Conservation (phyloP, 345 rosid genomes). For the Turnera subulata region DNA sequence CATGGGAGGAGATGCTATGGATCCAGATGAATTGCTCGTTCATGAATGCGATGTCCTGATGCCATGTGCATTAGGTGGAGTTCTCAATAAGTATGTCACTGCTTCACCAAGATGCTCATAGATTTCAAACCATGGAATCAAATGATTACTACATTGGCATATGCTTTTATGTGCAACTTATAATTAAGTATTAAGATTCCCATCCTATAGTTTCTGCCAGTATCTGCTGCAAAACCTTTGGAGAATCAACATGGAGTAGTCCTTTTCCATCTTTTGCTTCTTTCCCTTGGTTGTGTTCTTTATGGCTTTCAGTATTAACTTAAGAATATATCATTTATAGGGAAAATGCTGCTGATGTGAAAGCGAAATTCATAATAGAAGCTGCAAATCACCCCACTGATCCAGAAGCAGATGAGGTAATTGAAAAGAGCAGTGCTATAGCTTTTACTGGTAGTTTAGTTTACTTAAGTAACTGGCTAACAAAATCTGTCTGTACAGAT, state of each 20-base stretch:
- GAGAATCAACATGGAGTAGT: too few relatives aligned
- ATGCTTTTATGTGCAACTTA: too few relatives aligned
- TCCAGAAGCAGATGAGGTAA: conserved; percentile 97
- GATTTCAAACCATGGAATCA: too few relatives aligned
- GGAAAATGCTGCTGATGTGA: conserved; percentile 88
- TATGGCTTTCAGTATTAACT: neutral
- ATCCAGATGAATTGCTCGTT: conserved; percentile 53
- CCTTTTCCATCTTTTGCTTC: neutral
- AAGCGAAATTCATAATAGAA: conserved; percentile 90
- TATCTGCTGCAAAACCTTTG: too few relatives aligned
- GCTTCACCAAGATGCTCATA: too few relatives aligned
- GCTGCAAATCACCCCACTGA: conserved; percentile 99
- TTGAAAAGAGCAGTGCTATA: neutral
- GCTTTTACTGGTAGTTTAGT: neutral
- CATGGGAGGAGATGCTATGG: conserved; percentile 69
- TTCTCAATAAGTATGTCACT: conserved; percentile 61
- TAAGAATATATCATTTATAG: conserved; percentile 28
- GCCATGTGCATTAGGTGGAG: conserved; percentile 97
- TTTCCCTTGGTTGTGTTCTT: too few relatives aligned
- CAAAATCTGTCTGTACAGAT: too few relatives aligned
- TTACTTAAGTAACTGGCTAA: too few relatives aligned
- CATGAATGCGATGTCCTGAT: conserved; percentile 99
- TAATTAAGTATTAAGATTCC: too few relatives aligned
- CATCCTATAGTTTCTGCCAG: too few relatives aligned
- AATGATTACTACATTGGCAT: too few relatives aligned